Evolutionary conservation across 164 flowering plant species (phyloP).

Genomic region (Kalanchoe fedtschenkoi): DNA sequence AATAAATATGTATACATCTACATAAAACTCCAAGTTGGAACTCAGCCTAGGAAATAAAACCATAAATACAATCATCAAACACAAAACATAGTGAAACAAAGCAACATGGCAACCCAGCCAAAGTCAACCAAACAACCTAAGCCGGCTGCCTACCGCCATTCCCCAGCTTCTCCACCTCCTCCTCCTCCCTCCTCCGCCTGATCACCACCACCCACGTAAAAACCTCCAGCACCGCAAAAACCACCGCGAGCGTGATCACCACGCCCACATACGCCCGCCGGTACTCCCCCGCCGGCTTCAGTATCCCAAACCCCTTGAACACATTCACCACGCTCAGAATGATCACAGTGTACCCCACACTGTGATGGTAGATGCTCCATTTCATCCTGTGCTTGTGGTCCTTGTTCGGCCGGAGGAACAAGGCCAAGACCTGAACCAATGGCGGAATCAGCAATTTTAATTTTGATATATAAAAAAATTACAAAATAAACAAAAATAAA

Average conservation of each 20-base stretch:
- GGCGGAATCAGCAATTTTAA: too few species aligned
- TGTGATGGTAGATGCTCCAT: slow-evolving; percentile 81
- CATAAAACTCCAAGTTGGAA: too few species aligned
- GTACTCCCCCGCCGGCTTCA: slow-evolving; percentile 46
- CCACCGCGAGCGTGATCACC: slow-evolving; percentile 32
- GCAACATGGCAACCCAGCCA: background rate
- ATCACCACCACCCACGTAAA: slow-evolving; percentile 59
- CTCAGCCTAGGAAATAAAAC: too few species aligned
- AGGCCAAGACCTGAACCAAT: slow-evolving; percentile 54
- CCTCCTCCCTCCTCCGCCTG: slow-evolving; percentile 28
- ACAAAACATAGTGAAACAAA: background rate
- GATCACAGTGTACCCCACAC: slow-evolving; percentile 52
- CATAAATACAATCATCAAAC: background rate
- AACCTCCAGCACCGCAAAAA: slow-evolving; percentile 40
- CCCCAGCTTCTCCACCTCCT: background rate
- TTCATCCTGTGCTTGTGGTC: slow-evolving; percentile 58
- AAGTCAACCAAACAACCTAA: slow-evolving; percentile 1
- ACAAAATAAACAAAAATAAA: too few species aligned
- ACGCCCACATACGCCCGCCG: slow-evolving; percentile 32
- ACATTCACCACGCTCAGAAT: slow-evolving; percentile 62
- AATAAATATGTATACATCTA: too few species aligned
- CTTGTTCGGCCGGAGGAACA: slow-evolving; percentile 61
- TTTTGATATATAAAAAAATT: too few species aligned
- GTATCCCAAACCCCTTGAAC: slow-evolving; percentile 58
- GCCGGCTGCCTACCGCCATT: background rate